These are phyloP conservation scores for Mycena citricolor DNA, from an alignment of 1,284 basidiomycete species.

Conservation along the genomic window DNA sequence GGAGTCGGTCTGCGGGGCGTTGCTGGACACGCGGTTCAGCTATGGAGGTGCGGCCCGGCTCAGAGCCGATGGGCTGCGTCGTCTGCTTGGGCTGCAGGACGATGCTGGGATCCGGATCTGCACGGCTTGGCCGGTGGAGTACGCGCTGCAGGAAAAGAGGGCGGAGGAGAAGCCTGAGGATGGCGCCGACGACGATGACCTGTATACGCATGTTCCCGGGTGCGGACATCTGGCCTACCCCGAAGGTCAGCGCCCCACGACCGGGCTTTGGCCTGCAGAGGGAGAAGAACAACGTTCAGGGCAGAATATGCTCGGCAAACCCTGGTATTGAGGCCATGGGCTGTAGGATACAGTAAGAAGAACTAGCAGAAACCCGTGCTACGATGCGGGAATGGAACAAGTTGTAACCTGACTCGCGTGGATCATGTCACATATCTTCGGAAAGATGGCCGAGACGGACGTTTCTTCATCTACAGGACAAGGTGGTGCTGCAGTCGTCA, in stretches of 20 bases:
- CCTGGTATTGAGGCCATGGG: conserved; percentile 11
- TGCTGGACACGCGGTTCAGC: neutral
- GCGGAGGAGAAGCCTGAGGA: too few species aligned
- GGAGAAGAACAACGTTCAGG: neutral
- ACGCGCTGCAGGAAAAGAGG: neutral
- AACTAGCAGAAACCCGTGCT: too few species aligned
- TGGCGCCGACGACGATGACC: too few species aligned
- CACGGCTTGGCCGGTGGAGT: neutral
- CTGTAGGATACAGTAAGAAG: too few species aligned
- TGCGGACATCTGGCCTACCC: conserved; percentile 12
- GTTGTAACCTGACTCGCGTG: too few species aligned
- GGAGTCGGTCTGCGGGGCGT: conserved; percentile 4
- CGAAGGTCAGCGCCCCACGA: conserved; percentile 4
- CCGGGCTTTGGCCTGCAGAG: conserved; percentile 7
- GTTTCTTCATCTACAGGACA: too few species aligned
- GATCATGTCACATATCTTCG: too few species aligned
- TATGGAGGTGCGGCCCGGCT: neutral
- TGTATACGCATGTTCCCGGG: conserved; percentile 3
- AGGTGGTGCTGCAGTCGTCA: too few species aligned
- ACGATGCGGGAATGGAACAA: too few species aligned
- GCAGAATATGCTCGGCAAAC: neutral
- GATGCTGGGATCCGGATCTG: conserved; percentile 5
- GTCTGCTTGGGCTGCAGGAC: neutral
- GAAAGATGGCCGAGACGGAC: too few species aligned
- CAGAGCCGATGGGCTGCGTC: too few species aligned